phyloP scores from a whole-genome alignment of 1,284 basidiomycete species.

The Polyporus tsugae region DNA sequence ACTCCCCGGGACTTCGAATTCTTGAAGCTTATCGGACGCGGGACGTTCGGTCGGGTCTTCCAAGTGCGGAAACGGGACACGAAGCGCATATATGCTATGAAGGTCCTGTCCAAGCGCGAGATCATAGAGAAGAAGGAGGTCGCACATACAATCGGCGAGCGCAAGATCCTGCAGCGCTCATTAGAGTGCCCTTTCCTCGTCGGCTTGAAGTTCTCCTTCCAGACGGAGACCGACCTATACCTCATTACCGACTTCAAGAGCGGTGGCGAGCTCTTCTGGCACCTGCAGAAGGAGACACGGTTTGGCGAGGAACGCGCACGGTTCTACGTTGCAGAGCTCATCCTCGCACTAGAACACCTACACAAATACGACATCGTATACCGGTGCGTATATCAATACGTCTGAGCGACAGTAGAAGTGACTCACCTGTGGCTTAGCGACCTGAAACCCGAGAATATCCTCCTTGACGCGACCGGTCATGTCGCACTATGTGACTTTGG shows the following conservation, averaged over 20 bases:
- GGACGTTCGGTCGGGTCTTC: slow-evolving; percentile 99
- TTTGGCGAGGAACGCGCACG: slow-evolving; percentile 93
- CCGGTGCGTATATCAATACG: slow-evolving; percentile 60
- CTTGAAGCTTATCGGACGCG: slow-evolving; percentile 97
- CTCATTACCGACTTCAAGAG: slow-evolving; percentile 99
- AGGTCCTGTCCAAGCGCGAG: slow-evolving; percentile 98
- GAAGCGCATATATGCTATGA: slow-evolving; percentile 99
- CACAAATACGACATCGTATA: slow-evolving; percentile 99
- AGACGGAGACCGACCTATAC: slow-evolving; percentile 95
- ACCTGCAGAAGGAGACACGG: slow-evolving; percentile 93
- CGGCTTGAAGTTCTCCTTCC: slow-evolving; percentile 98
- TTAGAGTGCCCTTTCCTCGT: slow-evolving; percentile 97
- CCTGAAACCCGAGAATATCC: slow-evolving; percentile 97
- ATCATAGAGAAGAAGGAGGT: slow-evolving; percentile 99
- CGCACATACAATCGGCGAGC: slow-evolving; percentile 98
- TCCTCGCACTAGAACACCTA: slow-evolving; percentile 93
- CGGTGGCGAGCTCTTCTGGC: slow-evolving; percentile 98
- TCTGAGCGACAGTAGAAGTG: not conserved
- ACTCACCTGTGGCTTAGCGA: slow-evolving; percentile 59
- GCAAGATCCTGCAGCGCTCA: slow-evolving; percentile 97
- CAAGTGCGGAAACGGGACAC: slow-evolving; percentile 99
- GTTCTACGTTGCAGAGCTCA: slow-evolving; percentile 96
- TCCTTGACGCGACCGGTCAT: slow-evolving; percentile 96
- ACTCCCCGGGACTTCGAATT: slow-evolving; percentile 97
- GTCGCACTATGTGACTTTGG: slow-evolving; percentile 98